Evolutionary conservation across 345 rosid species (phyloP).

Genomic region (Toxicodendron radicans): DNA sequence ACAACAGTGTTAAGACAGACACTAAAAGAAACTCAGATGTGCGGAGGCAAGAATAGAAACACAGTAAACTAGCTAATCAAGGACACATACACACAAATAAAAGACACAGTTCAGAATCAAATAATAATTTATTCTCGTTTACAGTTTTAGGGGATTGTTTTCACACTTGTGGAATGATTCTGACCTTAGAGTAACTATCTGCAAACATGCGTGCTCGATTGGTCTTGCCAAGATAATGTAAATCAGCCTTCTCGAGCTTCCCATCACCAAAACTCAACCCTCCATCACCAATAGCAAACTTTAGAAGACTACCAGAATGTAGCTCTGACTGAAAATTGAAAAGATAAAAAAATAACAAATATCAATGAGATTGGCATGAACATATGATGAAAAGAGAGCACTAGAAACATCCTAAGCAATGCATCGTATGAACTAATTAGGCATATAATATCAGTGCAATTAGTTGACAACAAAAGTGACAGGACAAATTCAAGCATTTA

Average conservation of each 20-base stretch:
- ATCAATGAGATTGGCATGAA: not conserved
- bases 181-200: constrained; percentile 94
- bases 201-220: constrained; percentile 84
- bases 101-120: not conserved
- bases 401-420: not conserved
- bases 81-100: not conserved
- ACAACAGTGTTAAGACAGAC: not conserved
- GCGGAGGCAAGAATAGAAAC: not conserved
- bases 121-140: not conserved
- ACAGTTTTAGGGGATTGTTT: not conserved
- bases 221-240: constrained; percentile 62
- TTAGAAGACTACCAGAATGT: constrained; percentile 60
- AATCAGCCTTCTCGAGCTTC: constrained; percentile 76
- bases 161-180: not conserved
- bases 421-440: not conserved
- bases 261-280: constrained; percentile 80
- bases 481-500: not conserved
- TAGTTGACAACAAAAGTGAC: constrained; percentile 5
- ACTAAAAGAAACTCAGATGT: too few relatives aligned
- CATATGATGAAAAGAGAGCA: not conserved
- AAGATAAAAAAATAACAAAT: not conserved
- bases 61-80: not conserved
- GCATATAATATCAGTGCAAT: constrained; percentile 6
- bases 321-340: constrained; percentile 55
- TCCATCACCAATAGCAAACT: constrained; percentile 70